Percentiles rank a stretch among this genome's conserved stretches.
These are phyloP conservation scores for Scutellaria minor DNA, from an alignment of 257 asterid species.

Conservation along the genomic window DNA sequence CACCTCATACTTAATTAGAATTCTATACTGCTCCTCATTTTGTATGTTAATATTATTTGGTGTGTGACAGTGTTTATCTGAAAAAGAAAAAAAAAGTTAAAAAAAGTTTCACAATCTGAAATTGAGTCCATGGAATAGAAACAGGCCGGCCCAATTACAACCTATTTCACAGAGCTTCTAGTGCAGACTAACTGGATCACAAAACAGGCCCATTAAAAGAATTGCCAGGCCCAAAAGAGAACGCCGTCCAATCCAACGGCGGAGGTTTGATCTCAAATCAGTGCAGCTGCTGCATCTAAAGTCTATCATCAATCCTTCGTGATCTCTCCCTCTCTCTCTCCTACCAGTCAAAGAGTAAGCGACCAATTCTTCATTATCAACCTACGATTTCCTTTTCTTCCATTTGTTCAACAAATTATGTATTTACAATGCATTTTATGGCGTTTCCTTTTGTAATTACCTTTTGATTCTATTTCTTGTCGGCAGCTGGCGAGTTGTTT, in stretches of 20 bases:
- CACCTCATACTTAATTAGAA: no score
- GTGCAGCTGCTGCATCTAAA: not conserved
- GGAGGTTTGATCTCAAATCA: slow-evolving; percentile 2
- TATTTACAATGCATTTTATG: slow-evolving; percentile 18
- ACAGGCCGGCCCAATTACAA: not conserved
- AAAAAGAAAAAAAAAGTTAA: no score
- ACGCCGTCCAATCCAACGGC: slow-evolving; percentile 34
- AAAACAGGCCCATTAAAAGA: not conserved
- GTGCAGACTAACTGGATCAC: no score
- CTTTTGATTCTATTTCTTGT: slow-evolving; percentile 23
- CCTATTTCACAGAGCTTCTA: not conserved
- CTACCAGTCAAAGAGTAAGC: slow-evolving; percentile 41
- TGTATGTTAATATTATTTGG: no score
- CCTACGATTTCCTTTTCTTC: not conserved
- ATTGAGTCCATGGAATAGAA: not conserved
- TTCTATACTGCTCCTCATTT: no score
- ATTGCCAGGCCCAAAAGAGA: slow-evolving; percentile 10
- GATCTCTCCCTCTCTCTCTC: not conserved
- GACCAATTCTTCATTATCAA: slow-evolving; percentile 15
- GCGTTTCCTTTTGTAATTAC: slow-evolving; percentile 7
- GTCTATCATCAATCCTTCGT: slow-evolving; percentile 26
- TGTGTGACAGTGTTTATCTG: no score
- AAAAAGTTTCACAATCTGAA: no score
- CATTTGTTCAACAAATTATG: not conserved
- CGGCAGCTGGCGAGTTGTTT: slow-evolving; percentile 44